Evolutionary conservation across 305 asterid genomes (phyloP), one percentile per base, ranked within the genome.

Genomic region (Solanum hybrid): DNA sequence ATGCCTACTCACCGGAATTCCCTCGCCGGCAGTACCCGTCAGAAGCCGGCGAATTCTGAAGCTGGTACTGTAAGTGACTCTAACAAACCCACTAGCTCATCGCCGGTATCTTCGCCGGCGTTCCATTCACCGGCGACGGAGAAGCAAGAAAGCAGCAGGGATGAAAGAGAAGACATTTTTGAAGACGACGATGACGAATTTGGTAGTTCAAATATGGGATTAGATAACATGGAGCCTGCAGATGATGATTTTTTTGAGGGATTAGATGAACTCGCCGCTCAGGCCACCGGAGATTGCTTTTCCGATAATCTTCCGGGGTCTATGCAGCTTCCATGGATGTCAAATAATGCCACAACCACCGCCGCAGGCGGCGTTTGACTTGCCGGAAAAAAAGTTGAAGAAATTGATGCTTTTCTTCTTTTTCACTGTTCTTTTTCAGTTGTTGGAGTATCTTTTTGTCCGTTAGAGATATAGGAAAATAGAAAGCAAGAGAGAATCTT

Each of bases 1-100:
- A 91, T 92, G 94, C 99, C 99, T 0, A 94, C 98, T 10, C 97
- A 96, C 95, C 95, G 99, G 91, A 96, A 94, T 88, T 95, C 99
- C 3, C 97, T 97, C 87, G 98, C 99, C 93, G 98, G 98, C 8
- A 94, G 95, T 92, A 93, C 95, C 57, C 96, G 98, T 12, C 96
- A 90, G 33, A 96, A 93, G 92, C 93, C 92, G 87, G 75, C 92
- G 87, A 70, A 91, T 5, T 6, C 92, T 26, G 93, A 83, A 80
- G 2, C 90, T 57, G 37, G 91, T 24, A 82, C 83, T 10, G 68
- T 93, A 33, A 89, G 91, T 37, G 95, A 92, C 4, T 95, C 93
- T 4, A 84, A 93, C 82, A 94, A 92, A 61, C 92, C 91, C 27
- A 88, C 90, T 37, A 41, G 80, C 86, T 92, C 97, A 39, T 88